Evolutionary conservation across 1,139 yeast genomes (phyloP).

Genomic region (Scheffersomyces parashehatae): DNA sequence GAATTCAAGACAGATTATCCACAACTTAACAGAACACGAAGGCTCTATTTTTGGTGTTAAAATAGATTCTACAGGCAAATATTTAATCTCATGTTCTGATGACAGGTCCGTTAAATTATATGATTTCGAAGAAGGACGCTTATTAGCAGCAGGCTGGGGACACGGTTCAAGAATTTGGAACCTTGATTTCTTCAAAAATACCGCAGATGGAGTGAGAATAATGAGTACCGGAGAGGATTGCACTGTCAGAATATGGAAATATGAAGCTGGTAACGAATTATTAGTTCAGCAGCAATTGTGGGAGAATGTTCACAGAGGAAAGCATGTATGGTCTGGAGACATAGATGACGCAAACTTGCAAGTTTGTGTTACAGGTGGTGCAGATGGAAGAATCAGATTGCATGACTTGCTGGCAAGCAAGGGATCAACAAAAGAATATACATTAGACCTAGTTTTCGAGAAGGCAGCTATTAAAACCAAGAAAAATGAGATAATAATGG

Average conservation of each 20-base stretch:
- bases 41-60: slow-evolving; percentile 88
- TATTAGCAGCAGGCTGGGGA: slow-evolving; percentile 89
- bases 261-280: slow-evolving; percentile 20
- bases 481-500: slow-evolving; percentile 62
- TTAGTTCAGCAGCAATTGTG: slow-evolving; percentile 34
- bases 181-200: slow-evolving; percentile 53
- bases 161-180: slow-evolving; percentile 95
- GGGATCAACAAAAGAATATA: slow-evolving; percentile 14
- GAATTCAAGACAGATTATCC: slow-evolving; percentile 42
- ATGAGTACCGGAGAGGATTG: slow-evolving; percentile 87
- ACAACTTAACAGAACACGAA: slow-evolving; percentile 71
- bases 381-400: slow-evolving; percentile 77
- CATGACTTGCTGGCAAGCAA: slow-evolving; percentile 47
- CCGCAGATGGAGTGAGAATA: slow-evolving; percentile 33
- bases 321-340: slow-evolving; percentile 86
- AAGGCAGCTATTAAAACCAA: slow-evolving; percentile 25
- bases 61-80: slow-evolving; percentile 55
- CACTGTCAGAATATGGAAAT: slow-evolving; percentile 79
- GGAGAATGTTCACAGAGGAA: slow-evolving; percentile 73
- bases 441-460: slow-evolving; percentile 17
- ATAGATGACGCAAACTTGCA: slow-evolving; percentile 41
- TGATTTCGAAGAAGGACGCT: slow-evolving; percentile 53
- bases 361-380: slow-evolving; percentile 78
- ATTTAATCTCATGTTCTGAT: slow-evolving; percentile 82
- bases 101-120: slow-evolving; percentile 85